These are phyloP conservation scores for Bipolaris sorokiniana DNA, from an alignment of 2,329 filamentous ascomycete genomes.

Conservation along the genomic window DNA sequence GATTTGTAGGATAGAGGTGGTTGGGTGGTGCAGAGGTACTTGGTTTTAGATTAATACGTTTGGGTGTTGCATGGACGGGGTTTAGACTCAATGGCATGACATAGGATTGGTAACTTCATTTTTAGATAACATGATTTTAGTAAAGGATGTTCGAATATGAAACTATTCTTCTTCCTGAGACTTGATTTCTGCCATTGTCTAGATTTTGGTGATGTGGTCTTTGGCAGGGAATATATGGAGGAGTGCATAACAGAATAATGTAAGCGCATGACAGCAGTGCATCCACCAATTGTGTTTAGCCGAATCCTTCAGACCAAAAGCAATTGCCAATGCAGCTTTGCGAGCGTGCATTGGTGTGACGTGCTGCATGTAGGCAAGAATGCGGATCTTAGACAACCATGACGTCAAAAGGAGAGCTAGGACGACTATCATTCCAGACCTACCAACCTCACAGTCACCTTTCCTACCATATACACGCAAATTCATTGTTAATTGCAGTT, in stretches of 20 bases:
- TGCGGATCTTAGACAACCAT: conserved; percentile 9
- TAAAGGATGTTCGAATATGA: too few species aligned
- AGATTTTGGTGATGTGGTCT: not conserved
- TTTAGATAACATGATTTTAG: too few species aligned
- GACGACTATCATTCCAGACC: conserved; percentile 6
- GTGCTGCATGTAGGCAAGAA: conserved; percentile 4
- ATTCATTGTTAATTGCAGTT: conserved; percentile 10
- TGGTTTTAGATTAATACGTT: too few species aligned
- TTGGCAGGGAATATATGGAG: not conserved
- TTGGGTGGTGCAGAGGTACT: too few species aligned
- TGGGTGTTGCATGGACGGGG: too few species aligned
- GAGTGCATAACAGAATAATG: not conserved
- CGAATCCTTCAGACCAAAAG: not conserved
- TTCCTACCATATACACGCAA: not conserved
- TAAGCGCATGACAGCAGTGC: not conserved
- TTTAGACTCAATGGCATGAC: too few species aligned
- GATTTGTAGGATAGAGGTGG: too few species aligned
- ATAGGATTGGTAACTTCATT: too few species aligned
- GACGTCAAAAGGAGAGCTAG: conserved; percentile 16
- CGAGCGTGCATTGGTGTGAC: conserved; percentile 10
- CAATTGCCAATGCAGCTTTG: conserved; percentile 7
- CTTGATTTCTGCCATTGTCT: not conserved
- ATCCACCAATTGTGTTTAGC: not conserved
- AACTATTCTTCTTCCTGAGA: not conserved
- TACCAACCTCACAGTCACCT: not conserved